These are phyloP conservation scores for Acer yangbiense DNA, from an alignment of 345 rosid species.

Conservation along the genomic window DNA sequence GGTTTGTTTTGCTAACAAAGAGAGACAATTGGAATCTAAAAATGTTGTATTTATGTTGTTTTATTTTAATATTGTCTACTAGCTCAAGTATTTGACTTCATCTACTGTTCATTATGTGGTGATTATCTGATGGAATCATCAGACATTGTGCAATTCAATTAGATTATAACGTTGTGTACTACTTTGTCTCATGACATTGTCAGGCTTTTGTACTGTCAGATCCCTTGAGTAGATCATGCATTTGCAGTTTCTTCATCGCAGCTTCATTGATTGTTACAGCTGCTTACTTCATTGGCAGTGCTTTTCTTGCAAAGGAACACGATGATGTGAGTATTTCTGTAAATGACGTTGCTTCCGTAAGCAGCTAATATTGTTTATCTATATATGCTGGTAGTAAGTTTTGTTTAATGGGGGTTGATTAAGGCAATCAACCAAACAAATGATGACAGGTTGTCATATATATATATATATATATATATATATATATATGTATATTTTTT, in stretches of 20 bases:
- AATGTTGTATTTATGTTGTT: no score
- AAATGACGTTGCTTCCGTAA: not conserved
- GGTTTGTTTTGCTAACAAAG: no score
- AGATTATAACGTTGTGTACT: not conserved
- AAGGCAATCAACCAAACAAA: not conserved
- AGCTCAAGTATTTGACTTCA: no score
- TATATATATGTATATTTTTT: no score
- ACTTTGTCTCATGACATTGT: constrained; percentile 14
- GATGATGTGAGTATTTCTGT: constrained; percentile 51
- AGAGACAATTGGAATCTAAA: no score
- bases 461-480: no score
- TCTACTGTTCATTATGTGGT: not conserved
- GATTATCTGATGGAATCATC: not conserved
- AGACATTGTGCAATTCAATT: not conserved
- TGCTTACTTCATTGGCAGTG: constrained; percentile 59
- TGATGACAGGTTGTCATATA: not conserved
- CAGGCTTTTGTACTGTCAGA: constrained; percentile 47
- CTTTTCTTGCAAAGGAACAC: constrained; percentile 46
- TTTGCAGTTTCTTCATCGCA: constrained; percentile 48
- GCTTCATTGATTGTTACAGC: constrained; percentile 48
- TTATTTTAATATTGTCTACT: no score
- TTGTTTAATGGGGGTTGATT: not conserved
- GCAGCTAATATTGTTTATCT: not conserved
- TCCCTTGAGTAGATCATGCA: constrained; percentile 55
- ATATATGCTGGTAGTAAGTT: not conserved